A percentile compares a stretch with the other conserved stretches of the same genome.
Evolutionary conservation across 768 basidiomycete species (phyloP).

Genomic region (Kwoniella pini): DNA sequence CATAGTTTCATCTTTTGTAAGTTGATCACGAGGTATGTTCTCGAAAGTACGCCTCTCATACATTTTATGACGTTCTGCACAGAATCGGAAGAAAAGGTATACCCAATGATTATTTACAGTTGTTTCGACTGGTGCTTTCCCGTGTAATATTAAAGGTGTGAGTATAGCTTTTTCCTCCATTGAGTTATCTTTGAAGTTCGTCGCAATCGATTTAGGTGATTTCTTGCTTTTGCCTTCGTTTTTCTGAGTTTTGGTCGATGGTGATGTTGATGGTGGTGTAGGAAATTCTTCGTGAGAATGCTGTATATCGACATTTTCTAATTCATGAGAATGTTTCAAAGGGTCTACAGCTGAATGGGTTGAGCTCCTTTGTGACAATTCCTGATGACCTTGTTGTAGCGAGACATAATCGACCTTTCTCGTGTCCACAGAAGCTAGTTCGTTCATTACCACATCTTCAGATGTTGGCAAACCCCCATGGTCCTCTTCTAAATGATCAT

Average conservation of each 20-base stretch:
- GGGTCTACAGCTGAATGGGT: no score
- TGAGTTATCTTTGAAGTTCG: not conserved
- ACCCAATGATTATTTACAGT: conserved; percentile 22
- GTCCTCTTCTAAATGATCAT: not conserved
- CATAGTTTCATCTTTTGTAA: conserved; percentile 33
- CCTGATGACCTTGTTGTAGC: no score
- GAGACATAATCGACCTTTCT: not conserved
- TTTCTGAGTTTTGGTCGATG: no score
- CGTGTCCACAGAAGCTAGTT: not conserved
- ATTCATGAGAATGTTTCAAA: no score
- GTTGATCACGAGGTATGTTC: conserved; percentile 24
- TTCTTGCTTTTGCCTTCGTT: not conserved
- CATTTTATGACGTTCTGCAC: conserved; percentile 36
- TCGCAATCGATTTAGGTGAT: not conserved
- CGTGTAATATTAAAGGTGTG: conserved; percentile 19
- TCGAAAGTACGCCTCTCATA: conserved; percentile 7
- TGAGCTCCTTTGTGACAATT: no score
- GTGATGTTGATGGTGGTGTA: no score
- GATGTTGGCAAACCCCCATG: no score
- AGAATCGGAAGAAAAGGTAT: conserved; percentile 37
- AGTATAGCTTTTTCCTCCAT: conserved; percentile 16
- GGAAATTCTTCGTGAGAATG: no score
- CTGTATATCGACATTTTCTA: no score
- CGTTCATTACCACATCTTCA: not conserved
- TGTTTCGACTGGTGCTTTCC: conserved; percentile 13